Conservation (phyloP, 345 rosid species). For the Lumnitzera littorea region DNA sequence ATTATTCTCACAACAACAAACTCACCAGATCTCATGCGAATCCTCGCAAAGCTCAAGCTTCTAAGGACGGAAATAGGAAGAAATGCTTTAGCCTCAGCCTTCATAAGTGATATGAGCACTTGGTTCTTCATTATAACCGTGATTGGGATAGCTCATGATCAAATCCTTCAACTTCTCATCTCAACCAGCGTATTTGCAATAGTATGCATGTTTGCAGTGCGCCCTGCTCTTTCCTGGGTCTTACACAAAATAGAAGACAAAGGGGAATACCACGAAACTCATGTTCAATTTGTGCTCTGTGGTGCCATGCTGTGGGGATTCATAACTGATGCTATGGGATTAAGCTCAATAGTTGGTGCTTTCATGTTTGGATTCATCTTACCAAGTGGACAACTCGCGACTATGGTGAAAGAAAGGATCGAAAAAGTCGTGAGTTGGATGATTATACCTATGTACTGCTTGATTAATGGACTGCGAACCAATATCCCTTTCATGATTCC, state of each 20-base stretch:
- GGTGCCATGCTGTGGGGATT: conserved; percentile 39
- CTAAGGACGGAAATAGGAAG: conserved; percentile 51
- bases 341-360: conserved; percentile 48
- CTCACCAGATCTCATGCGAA: conserved; percentile 45
- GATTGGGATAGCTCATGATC: conserved; percentile 9
- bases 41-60: conserved; percentile 58
- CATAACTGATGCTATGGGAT: conserved; percentile 42
- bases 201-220: conserved; percentile 23
- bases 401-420: conserved; percentile 28
- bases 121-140: conserved; percentile 36
- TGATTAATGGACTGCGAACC: conserved; percentile 28
- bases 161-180: conserved; percentile 2
- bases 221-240: conserved; percentile 36
- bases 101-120: conserved; percentile 35
- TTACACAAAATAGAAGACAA: conserved; percentile 16
- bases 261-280: conserved; percentile 27
- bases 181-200: conserved; percentile 22
- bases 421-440: conserved; percentile 34
- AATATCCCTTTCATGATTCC: conserved; percentile 10
- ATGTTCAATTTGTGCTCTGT: conserved; percentile 30
- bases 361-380: conserved; percentile 60
- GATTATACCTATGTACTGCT: conserved; percentile 44
- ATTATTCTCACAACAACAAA: conserved; percentile 47
- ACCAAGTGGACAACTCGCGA: conserved; percentile 31
- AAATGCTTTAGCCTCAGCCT: conserved; percentile 38